Conservation (phyloP, 1,284 basidiomycete species). For the Apiotrichum veenhuisii region DNA sequence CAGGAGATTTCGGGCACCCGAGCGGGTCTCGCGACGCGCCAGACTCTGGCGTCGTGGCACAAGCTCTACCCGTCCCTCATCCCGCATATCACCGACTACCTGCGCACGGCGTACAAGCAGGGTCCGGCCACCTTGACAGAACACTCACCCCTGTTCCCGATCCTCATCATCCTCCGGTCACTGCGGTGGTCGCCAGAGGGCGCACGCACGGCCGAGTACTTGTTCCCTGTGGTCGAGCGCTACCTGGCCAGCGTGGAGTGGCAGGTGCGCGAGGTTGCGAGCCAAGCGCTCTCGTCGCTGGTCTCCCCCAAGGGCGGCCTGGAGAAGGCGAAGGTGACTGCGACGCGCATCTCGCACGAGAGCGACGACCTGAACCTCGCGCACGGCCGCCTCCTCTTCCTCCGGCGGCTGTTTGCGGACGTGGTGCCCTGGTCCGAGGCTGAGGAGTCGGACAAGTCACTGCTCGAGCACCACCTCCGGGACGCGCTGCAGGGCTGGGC, state of each 20-base stretch:
- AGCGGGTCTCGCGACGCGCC: conserved; percentile 30
- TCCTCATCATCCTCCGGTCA: conserved; percentile 44
- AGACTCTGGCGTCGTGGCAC: conserved; percentile 37
- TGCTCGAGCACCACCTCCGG: conserved; percentile 16
- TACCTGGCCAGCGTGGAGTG: conserved; percentile 35
- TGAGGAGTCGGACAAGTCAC: not conserved
- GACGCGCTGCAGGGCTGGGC: conserved; percentile 6
- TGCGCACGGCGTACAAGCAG: conserved; percentile 8
- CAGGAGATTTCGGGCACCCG: conserved; percentile 32
- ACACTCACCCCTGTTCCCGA: conserved; percentile 45
- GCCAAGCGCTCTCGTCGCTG: conserved; percentile 43
- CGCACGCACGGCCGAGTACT: conserved; percentile 21
- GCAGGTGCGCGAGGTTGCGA: conserved; percentile 42
- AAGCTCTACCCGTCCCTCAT: conserved; percentile 35
- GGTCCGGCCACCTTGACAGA: conserved; percentile 11
- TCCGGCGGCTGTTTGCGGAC: conserved; percentile 29
- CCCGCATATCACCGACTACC: conserved; percentile 29
- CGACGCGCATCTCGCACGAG: conserved; percentile 7
- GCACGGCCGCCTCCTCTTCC: conserved; percentile 36
- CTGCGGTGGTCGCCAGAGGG: conserved; percentile 32
- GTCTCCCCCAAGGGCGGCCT: conserved; percentile 25
- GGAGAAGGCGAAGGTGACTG: conserved; percentile 17
- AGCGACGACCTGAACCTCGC: conserved; percentile 24
- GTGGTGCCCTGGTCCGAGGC: conserved; percentile 28
- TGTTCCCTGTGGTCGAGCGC: conserved; percentile 23